Conservation (phyloP, 2,329 filamentous ascomycete species). For the Exophiala aquamarina region DNA sequence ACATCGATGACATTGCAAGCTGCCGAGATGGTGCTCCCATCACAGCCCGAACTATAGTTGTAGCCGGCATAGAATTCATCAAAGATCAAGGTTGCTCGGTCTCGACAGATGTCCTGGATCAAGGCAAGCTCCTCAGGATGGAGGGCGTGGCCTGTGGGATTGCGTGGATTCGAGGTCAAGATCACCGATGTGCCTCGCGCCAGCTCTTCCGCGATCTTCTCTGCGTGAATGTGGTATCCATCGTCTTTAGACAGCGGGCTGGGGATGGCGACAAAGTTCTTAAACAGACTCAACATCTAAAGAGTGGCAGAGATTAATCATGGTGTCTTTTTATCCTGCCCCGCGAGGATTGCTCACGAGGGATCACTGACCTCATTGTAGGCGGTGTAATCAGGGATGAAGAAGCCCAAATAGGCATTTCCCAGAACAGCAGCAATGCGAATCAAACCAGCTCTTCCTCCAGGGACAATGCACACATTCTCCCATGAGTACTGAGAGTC, state of each 20-base stretch:
- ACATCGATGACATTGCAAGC: constrained; percentile 87
- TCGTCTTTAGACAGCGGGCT: constrained; percentile 82
- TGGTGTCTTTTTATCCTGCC: neutral
- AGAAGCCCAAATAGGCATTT: constrained; percentile 90
- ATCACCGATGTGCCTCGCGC: constrained; percentile 83
- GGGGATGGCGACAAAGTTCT: constrained; percentile 86
- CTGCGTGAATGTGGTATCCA: constrained; percentile 87
- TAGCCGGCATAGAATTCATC: constrained; percentile 97
- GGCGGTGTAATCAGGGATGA: constrained; percentile 91
- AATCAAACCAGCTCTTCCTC: constrained; percentile 84
- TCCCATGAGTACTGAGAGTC: constrained; percentile 92
- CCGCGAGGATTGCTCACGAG: neutral
- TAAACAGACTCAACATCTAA: constrained; percentile 85
- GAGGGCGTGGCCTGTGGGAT: constrained; percentile 88
- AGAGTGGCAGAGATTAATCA: neutral
- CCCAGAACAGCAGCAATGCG: constrained; percentile 91
- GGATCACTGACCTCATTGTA: constrained; percentile 68
- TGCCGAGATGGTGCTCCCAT: constrained; percentile 83
- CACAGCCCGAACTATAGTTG: constrained; percentile 91
- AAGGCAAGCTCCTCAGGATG: constrained; percentile 79
- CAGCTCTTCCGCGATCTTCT: constrained; percentile 91
- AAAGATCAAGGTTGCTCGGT: constrained; percentile 86
- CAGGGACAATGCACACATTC: constrained; percentile 91
- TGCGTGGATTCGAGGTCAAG: constrained; percentile 90
- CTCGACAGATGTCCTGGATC: constrained; percentile 91